phyloP scores from a whole-genome alignment of 306 rosid genomes.

The Dryas octopetala region DNA sequence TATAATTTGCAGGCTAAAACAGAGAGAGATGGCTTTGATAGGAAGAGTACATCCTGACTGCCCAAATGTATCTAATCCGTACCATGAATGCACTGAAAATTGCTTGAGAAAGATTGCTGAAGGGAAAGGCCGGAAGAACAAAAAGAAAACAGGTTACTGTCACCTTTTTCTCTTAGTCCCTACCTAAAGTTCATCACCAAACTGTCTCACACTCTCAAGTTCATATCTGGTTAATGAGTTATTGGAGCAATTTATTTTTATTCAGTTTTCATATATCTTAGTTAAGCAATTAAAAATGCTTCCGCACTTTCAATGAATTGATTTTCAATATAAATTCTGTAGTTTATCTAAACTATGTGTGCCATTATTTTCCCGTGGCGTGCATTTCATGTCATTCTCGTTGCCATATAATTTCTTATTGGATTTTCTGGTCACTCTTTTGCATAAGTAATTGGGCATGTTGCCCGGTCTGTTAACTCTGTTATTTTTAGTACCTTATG shows the following conservation, averaged over 20 bases:
- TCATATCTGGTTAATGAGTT: neutral
- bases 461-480: neutral
- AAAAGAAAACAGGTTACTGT: conserved; percentile 52
- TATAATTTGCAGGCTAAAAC: conserved; percentile 6
- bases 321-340: neutral
- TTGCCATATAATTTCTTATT: neutral
- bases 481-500: neutral
- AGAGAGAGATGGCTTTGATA: conserved; percentile 56
- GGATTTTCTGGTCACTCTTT: neutral
- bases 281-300: neutral
- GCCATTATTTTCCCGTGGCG: neutral
- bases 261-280: neutral
- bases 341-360: neutral
- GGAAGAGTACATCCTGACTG: conserved; percentile 61
- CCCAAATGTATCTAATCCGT: conserved; percentile 69
- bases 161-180: neutral
- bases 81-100: conserved; percentile 76
- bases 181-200: neutral
- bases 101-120: conserved; percentile 68
- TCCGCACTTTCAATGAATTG: neutral
- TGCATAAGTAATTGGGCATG: neutral
- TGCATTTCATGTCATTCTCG: neutral
- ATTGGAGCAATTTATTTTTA: neutral
- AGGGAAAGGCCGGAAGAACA: conserved; percentile 48
- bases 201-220: neutral